Percentiles rank a stretch among this genome's conserved stretches.
phyloP scores from a whole-genome alignment of 495 filamentous ascomycete species.

The Bacidia rubella region DNA sequence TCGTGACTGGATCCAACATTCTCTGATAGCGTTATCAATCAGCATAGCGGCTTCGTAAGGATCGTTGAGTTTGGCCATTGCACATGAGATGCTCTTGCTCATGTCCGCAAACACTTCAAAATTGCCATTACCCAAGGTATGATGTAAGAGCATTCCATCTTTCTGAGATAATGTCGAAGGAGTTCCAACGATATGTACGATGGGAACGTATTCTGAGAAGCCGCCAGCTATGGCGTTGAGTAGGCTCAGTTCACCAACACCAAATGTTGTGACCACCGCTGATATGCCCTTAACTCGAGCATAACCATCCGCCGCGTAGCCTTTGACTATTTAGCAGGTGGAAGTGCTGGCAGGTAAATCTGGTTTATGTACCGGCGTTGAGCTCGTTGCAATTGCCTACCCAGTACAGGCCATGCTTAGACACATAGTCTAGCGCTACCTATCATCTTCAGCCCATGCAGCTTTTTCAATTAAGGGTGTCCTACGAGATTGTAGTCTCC shows the following conservation, averaged over 20 bases:
- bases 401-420: slow-evolving; percentile 46
- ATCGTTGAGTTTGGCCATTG: slow-evolving; percentile 54
- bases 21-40: slow-evolving; percentile 67
- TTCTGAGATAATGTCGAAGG: slow-evolving; percentile 36
- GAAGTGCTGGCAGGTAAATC: not conserved
- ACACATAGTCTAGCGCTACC: slow-evolving; percentile 47
- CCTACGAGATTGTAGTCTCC: slow-evolving; percentile 36
- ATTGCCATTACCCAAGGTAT: slow-evolving; percentile 86
- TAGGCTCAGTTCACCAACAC: slow-evolving; percentile 55
- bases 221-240: slow-evolving; percentile 56
- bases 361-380: slow-evolving; percentile 39
- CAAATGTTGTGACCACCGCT: slow-evolving; percentile 55
- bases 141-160: slow-evolving; percentile 62
- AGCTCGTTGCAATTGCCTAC: slow-evolving; percentile 60
- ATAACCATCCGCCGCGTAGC: slow-evolving; percentile 62
- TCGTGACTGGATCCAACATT: slow-evolving; percentile 61
- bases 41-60: slow-evolving; percentile 52
- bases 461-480: not conserved
- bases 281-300: slow-evolving; percentile 53
- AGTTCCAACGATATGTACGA: slow-evolving; percentile 54
- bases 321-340: slow-evolving; percentile 26
- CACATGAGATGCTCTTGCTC: slow-evolving; percentile 56
- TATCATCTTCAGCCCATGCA: slow-evolving; percentile 16
- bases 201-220: slow-evolving; percentile 46
- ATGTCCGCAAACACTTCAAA: slow-evolving; percentile 78